These are phyloP conservation scores for Pseudogymnoascus sp. DNA, from an alignment of 2,329 filamentous ascomycete species.

Conservation along the genomic window DNA sequence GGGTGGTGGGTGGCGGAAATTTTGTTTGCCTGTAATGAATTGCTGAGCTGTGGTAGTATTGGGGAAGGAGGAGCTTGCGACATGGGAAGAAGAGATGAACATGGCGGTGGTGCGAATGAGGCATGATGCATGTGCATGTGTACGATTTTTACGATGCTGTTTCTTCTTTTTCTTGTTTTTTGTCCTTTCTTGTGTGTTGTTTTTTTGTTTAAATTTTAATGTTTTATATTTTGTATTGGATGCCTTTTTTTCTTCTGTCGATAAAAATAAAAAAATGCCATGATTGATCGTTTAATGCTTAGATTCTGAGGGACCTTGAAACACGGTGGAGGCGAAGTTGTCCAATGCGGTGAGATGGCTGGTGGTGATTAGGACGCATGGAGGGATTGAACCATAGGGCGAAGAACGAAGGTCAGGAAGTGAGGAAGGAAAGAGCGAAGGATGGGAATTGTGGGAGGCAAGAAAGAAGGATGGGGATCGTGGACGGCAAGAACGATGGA, in stretches of 20 bases:
- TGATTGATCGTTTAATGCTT: neutral
- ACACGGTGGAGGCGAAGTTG: neutral
- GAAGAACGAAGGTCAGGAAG: neutral
- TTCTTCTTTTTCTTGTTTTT: neutral
- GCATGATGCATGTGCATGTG: slow-evolving; percentile 2
- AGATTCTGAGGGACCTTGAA: neutral
- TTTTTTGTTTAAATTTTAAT: slow-evolving; percentile 8
- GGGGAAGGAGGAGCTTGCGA: neutral
- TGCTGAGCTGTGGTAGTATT: neutral
- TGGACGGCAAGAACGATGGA: neutral
- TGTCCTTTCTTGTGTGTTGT: slow-evolving; percentile 5
- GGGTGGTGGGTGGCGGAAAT: neutral
- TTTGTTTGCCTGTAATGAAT: neutral
- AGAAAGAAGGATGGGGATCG: neutral
- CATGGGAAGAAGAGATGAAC: neutral
- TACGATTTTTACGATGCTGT: neutral
- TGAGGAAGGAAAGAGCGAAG: neutral
- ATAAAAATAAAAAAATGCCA: slow-evolving; percentile 1
- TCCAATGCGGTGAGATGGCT: neutral
- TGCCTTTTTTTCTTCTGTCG: neutral
- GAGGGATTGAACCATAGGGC: neutral
- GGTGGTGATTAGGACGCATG: neutral
- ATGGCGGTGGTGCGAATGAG: neutral
- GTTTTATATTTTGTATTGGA: slow-evolving; percentile 6
- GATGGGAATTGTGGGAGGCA: neutral